A percentile compares a stretch with the other conserved stretches of the same genome.
These are phyloP conservation scores for Pythium oligandrum DNA, from an alignment of 352 stramenopile species.

Conservation along the genomic window DNA sequence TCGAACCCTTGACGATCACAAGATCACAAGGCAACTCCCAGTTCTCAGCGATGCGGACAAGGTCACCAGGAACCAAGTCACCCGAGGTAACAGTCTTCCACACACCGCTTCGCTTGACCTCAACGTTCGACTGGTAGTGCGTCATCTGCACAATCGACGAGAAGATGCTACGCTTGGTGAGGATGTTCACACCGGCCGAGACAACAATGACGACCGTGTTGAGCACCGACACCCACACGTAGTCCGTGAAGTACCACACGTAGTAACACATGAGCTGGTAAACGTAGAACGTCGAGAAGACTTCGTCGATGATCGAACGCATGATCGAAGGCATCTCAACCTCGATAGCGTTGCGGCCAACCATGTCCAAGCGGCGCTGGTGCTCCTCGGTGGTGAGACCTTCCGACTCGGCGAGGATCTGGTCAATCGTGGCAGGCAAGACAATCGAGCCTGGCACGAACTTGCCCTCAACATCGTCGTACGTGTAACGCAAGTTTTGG, in stretches of 20 bases:
- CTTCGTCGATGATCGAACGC: conserved; percentile 23
- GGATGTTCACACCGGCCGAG: conserved; percentile 22
- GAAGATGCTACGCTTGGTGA: conserved; percentile 25
- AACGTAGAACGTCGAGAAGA: conserved; percentile 27
- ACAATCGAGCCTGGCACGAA: conserved; percentile 24
- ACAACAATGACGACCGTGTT: conserved; percentile 24
- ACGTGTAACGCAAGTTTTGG: conserved; percentile 28
- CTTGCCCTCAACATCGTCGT: conserved; percentile 14
- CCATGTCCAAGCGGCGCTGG: conserved; percentile 16
- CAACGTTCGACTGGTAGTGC: conserved; percentile 30
- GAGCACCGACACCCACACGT: conserved; percentile 19
- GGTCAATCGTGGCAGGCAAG: conserved; percentile 13
- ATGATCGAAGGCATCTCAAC: conserved; percentile 24
- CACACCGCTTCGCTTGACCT: conserved; percentile 22
- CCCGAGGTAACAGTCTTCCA: conserved; percentile 22
- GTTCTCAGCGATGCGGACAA: conserved; percentile 20
- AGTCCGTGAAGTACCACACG: conserved; percentile 30
- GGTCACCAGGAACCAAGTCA: conserved; percentile 25
- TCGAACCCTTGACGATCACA: conserved; percentile 26
- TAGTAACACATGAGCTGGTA: conserved; percentile 30
- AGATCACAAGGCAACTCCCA: conserved; percentile 29
- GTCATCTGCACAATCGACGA: conserved; percentile 24
- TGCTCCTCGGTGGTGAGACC: conserved; percentile 19
- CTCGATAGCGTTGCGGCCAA: conserved; percentile 23
- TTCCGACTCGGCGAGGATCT: conserved; percentile 15